phyloP scores from a whole-genome alignment of 306 rosid species.

The Macrotyloma uniflorum region DNA sequence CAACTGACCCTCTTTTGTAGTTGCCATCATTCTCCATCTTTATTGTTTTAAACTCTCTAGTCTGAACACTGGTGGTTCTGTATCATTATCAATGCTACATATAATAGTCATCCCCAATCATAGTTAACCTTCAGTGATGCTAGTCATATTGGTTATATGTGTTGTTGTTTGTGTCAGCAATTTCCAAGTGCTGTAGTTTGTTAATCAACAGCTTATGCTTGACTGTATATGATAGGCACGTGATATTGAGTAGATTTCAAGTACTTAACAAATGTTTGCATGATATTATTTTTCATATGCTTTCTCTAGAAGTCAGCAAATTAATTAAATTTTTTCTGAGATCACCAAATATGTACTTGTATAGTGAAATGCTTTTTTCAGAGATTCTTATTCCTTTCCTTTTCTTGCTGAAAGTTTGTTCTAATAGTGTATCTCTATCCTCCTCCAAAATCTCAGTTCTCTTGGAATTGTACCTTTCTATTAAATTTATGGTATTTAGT shows the following conservation, averaged over 20 bases:
- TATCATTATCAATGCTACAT: constrained; percentile 43
- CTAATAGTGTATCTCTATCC: background rate
- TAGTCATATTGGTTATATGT: constrained; percentile 20
- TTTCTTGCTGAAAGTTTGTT: background rate
- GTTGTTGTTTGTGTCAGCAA: background rate
- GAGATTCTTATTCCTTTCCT: background rate
- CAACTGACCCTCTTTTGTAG: constrained; percentile 44
- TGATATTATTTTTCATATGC: background rate
- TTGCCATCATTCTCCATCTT: constrained; percentile 42
- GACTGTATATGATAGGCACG: background rate
- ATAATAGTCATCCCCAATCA: constrained; percentile 33
- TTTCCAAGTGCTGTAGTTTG: background rate
- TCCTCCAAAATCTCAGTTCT: background rate
- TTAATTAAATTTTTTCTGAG: background rate
- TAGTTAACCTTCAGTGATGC: constrained; percentile 31
- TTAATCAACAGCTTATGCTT: background rate
- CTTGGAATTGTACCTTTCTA: background rate
- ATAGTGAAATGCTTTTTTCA: background rate
- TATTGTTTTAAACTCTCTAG: constrained; percentile 40
- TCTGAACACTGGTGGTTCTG: constrained; percentile 35
- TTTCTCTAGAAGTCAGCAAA: background rate
- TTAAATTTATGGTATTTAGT: background rate
- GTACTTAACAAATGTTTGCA: background rate
- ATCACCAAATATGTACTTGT: background rate
- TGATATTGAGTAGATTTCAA: background rate